Evolutionary conservation across 305 asterid genomes (phyloP), one percentile per base, ranked within the genome.

Genomic region (Caryopteris hybrid): DNA sequence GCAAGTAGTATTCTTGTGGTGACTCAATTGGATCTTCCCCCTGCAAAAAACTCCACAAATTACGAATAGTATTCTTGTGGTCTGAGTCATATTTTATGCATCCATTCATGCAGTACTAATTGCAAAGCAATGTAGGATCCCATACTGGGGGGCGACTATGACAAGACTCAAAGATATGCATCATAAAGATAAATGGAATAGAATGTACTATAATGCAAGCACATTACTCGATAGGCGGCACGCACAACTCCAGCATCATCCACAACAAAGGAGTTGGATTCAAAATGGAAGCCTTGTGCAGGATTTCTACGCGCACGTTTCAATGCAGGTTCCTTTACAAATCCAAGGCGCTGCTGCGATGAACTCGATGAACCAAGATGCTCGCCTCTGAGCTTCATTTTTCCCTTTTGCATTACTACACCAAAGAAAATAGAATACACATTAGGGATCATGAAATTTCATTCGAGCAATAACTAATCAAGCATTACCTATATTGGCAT

Each of bases 291-390:
- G 69, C 69, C 79, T 62, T 78, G 66, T 38, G 65, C 79, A 36
- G 79, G 77, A 71, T 66, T 76, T 36, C 60, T 46, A 47, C 22
- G 29, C 21, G 96, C 92, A 56, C 66, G 8, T 61, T 53, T 73
- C 55, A 85, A 46, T 48, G 96, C 95, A 8, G 97, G 96, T 71
- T 93, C 96, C 69, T 74, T 79, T 14, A 87, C 96, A 63, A 64
- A 78, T 14, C 88, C 89, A 36, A 61, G 85, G 55, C n/a, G n/a
- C n/a, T 84, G 94, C 74, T 88, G 94, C 75, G 27, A 22, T 25
- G 81, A 76, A 70, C 96, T 87, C 48, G 61, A 59, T 54, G 61
- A 7, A 48, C 83, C 86, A 73, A 74, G 46, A 76, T 71, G 84
- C 78, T 84, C 87, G 61, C 70, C 66, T 60, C 80, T 73, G 13